These are phyloP conservation scores for Periconia sp. DNA, from an alignment of 2,329 filamentous ascomycete species.

Conservation along the genomic window DNA sequence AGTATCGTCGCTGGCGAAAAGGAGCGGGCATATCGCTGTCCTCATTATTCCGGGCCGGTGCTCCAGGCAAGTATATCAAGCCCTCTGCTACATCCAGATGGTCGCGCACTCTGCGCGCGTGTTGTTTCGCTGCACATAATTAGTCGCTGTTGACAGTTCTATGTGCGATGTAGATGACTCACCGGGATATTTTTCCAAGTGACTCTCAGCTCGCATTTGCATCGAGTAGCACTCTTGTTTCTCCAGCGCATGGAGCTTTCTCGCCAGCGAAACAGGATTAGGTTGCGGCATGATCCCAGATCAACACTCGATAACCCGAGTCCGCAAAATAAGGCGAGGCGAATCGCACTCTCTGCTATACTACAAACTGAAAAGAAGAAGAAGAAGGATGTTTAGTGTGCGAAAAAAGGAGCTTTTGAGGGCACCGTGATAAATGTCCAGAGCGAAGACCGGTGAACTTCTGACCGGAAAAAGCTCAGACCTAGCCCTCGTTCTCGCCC, in stretches of 20 bases:
- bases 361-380: too few relatives aligned
- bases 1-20: conserved; percentile 63
- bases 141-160: conserved; percentile 1
- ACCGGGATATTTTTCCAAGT: conserved; percentile 46
- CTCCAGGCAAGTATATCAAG: conserved; percentile 60
- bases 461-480: too few relatives aligned
- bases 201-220: conserved; percentile 34
- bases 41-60: conserved; percentile 52
- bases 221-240: conserved; percentile 36
- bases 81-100: conserved; percentile 41
- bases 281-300: conserved; percentile 22
- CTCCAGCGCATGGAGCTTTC: conserved; percentile 26
- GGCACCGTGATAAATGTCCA: too few relatives aligned
- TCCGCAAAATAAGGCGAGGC: conserved; percentile 6
- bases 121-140: conserved; percentile 39
- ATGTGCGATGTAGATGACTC: conserved; percentile 4
- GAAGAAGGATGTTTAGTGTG: too few relatives aligned
- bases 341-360: too few relatives aligned
- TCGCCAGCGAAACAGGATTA: conserved; percentile 29
- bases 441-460: too few relatives aligned
- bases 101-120: conserved; percentile 41
- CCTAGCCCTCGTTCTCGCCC: too few relatives aligned
- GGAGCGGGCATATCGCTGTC: conserved; percentile 61
- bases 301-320: conserved; percentile 8
- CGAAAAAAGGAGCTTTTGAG: too few relatives aligned